Evolutionary conservation across 1,284 basidiomycete species (phyloP), one percentile per base, ranked within the genome.

Genomic region (Trametes versicolor): DNA sequence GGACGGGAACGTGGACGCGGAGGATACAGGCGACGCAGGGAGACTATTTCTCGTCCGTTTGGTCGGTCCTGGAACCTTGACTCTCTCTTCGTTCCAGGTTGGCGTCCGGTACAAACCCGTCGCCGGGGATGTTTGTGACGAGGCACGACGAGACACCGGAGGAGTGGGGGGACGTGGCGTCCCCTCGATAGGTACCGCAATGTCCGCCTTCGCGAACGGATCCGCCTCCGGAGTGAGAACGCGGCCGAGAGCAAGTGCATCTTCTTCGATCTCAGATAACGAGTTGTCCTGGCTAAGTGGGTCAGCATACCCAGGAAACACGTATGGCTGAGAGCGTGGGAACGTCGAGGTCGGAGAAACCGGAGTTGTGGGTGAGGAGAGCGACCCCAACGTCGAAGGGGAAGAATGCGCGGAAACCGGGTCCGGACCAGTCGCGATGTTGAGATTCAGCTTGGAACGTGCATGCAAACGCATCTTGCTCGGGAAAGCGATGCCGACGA

Each of bases 211-310:
- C 58, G 70, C 72, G 55, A 78, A 78, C 1, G 76, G 76, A 65
- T 78, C 76, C 9, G 65, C 67, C 55, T 77, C 76, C 2, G 75
- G 76, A 9, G 76, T 78, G 4, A 78, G 66, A 5, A 78, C 76
- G 29, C 76, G 71, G 7, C 73, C 76, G 34, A 77, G 68, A 1
- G 66, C 62, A 6, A 71, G 52, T 17, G 67, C 65, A 36, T 75
- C 72, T 23, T 70, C 69, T 21, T 68, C 59, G 9, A 51, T 37
- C 51, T 71, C 70, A 34, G 51, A 39, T 32, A 57, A 47, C 29
- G 56, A 58, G 25, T 29, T 21, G 27, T 60, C 48, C 13, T 37
- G 57, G 3, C 29, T 23, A 23, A 70, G 65, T 6, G 32, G 49
- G 7, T 68, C 63, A 19, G 58, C 41, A 45, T 25, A 41, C 32